A percentile compares a stretch with the other conserved stretches of the same genome.
Conservation (phyloP, 2,329 filamentous ascomycete genomes). For the Apiospora hydei region DNA sequence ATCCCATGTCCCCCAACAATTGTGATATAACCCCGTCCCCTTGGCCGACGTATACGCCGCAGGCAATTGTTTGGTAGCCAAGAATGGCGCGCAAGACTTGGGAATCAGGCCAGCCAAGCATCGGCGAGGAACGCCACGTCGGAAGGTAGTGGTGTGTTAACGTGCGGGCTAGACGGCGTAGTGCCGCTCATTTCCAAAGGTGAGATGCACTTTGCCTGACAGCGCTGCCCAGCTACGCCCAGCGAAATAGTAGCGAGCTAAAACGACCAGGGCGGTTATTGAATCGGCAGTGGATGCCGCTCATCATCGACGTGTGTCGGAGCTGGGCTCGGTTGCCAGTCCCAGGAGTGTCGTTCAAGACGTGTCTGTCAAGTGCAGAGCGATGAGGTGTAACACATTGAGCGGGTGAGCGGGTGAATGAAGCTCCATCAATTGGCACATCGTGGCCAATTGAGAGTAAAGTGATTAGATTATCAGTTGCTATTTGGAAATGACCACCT, state of each 20-base stretch:
- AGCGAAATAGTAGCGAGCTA: background rate
- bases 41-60: constrained; percentile 7
- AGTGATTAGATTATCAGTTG: constrained; percentile 13
- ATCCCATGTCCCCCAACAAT: background rate
- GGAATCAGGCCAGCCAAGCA: background rate
- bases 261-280: constrained; percentile 9
- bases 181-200: background rate
- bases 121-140: constrained; percentile 14
- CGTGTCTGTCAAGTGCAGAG: background rate
- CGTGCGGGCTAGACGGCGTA: background rate
- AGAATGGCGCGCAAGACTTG: background rate
- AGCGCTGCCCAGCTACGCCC: background rate
- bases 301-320: background rate
- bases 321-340: background rate
- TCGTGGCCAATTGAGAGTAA: background rate
- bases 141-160: constrained; percentile 9
- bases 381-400: background rate
- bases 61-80: constrained; percentile 1
- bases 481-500: constrained; percentile 9
- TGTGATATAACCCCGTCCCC: background rate
- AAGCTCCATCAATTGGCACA: constrained; percentile 7
- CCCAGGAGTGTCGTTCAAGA: background rate
- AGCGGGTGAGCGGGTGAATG: background rate
- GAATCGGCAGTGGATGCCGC: background rate
- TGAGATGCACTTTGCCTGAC: background rate